Evolutionary conservation across 352 stramenopile genomes (phyloP).

Genomic region (Phytophthora meadii): DNA sequence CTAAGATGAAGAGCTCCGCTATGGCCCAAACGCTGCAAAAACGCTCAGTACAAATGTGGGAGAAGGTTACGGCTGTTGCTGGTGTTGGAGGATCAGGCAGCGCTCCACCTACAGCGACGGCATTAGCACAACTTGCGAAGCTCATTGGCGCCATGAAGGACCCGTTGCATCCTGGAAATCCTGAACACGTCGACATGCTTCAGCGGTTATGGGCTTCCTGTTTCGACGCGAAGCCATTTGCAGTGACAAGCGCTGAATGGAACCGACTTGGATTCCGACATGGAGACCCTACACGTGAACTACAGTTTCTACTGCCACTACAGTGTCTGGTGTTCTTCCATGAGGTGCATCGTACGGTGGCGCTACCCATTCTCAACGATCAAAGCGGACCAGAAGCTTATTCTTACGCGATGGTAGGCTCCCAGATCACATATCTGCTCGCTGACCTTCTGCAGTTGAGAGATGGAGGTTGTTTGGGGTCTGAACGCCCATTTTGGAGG

Average conservation of each 20-base stretch:
- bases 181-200: slow-evolving; percentile 77
- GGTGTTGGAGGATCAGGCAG: slow-evolving; percentile 28
- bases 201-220: slow-evolving; percentile 74
- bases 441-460: slow-evolving; percentile 77
- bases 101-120: slow-evolving; percentile 60
- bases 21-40: slow-evolving; percentile 81
- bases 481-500: slow-evolving; percentile 83
- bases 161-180: slow-evolving; percentile 58
- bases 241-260: slow-evolving; percentile 55
- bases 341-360: slow-evolving; percentile 69
- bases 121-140: slow-evolving; percentile 74
- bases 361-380: slow-evolving; percentile 73
- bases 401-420: slow-evolving; percentile 62
- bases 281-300: slow-evolving; percentile 71
- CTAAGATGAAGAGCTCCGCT: slow-evolving; percentile 80
- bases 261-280: slow-evolving; percentile 68
- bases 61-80: slow-evolving; percentile 61
- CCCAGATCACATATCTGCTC: slow-evolving; percentile 64
- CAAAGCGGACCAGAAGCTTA: slow-evolving; percentile 67
- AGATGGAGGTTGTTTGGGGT: slow-evolving; percentile 75
- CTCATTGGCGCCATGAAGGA: slow-evolving; percentile 71
- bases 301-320: slow-evolving; percentile 75
- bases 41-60: slow-evolving; percentile 73
- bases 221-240: slow-evolving; percentile 72
- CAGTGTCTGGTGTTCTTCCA: slow-evolving; percentile 88